These are phyloP conservation scores for Fusarium abutilonis DNA, from an alignment of 2,329 filamentous ascomycete genomes.

Conservation along the genomic window DNA sequence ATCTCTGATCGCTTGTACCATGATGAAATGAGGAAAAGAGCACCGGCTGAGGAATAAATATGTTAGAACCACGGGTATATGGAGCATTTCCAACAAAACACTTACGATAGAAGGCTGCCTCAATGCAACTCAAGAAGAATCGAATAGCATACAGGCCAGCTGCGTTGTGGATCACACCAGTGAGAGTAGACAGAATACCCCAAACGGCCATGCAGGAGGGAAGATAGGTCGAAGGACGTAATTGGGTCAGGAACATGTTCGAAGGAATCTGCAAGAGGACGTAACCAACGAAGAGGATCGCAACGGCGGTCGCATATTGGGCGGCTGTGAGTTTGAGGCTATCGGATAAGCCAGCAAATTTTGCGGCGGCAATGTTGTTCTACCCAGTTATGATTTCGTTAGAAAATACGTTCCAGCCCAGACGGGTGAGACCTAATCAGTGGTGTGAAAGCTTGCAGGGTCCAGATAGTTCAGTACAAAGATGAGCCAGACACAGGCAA, in stretches of 20 bases:
- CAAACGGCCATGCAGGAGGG: constrained; percentile 25
- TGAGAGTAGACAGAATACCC: constrained; percentile 38
- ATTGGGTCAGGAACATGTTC: constrained; percentile 47
- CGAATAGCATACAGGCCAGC: constrained; percentile 4
- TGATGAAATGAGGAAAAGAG: constrained; percentile 23
- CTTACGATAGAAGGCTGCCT: constrained; percentile 9
- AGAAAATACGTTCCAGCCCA: not conserved
- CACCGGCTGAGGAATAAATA: constrained; percentile 3
- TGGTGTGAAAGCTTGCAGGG: not conserved
- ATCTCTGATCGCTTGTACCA: constrained; percentile 27
- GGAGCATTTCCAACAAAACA: not conserved
- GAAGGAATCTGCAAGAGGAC: constrained; percentile 52
- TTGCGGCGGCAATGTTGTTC: constrained; percentile 24
- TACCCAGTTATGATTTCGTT: not conserved
- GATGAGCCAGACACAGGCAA: constrained; percentile 18
- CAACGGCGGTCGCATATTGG: constrained; percentile 48
- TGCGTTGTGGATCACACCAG: not conserved
- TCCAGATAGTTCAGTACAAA: constrained; percentile 24
- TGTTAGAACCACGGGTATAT: not conserved
- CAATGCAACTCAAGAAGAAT: constrained; percentile 5
- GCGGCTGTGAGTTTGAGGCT: constrained; percentile 6
- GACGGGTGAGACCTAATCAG: not conserved
- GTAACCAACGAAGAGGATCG: constrained; percentile 37
- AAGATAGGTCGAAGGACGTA: constrained; percentile 11
- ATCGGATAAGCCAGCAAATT: constrained; percentile 13